phyloP scores from a whole-genome alignment of 1,284 basidiomycete species.

The Cryptococcus jaspeensis region DNA sequence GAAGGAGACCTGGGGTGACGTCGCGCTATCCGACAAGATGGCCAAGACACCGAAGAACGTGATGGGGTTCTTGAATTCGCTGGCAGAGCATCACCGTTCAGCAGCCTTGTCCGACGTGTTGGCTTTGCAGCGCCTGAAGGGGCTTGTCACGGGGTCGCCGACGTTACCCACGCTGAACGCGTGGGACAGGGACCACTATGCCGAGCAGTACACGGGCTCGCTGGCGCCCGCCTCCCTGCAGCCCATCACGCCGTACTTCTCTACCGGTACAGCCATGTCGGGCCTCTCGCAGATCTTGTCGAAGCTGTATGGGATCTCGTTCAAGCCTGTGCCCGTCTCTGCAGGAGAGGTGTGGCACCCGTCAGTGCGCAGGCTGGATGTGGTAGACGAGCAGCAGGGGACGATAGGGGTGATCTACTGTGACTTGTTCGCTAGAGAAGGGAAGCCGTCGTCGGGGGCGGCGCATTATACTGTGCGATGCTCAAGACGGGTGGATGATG shows the following conservation, averaged over 20 bases:
- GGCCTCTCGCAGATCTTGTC: conserved; percentile 80
- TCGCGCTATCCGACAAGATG: conserved; percentile 90
- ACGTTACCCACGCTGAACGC: conserved; percentile 69
- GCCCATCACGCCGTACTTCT: conserved; percentile 65
- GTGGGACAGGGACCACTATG: conserved; percentile 90
- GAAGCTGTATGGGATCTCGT: conserved; percentile 80
- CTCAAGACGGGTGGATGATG: conserved; percentile 85
- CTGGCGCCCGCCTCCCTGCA: conserved; percentile 64
- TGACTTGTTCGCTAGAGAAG: conserved; percentile 80
- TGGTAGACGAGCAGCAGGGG: conserved; percentile 74
- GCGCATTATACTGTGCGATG: conserved; percentile 98
- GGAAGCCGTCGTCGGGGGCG: conserved; percentile 78
- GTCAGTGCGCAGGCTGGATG: conserved; percentile 87
- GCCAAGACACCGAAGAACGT: conserved; percentile 90
- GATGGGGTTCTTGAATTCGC: conserved; percentile 71
- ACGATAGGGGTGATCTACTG: conserved; percentile 92
- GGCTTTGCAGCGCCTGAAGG: conserved; percentile 70
- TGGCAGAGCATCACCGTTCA: conserved; percentile 72
- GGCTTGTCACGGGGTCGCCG: conserved; percentile 35
- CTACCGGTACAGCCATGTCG: conserved; percentile 81
- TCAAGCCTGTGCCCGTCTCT: conserved; percentile 62
- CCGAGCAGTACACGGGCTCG: conserved; percentile 38
- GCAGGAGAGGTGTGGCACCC: conserved; percentile 86
- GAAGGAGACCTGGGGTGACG: conserved; percentile 74
- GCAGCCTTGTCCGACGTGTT: conserved; percentile 70